Base-by-base conservation (phyloP, 2,329 filamentous ascomycete genomes). In the Penicillium sp. region DNA sequence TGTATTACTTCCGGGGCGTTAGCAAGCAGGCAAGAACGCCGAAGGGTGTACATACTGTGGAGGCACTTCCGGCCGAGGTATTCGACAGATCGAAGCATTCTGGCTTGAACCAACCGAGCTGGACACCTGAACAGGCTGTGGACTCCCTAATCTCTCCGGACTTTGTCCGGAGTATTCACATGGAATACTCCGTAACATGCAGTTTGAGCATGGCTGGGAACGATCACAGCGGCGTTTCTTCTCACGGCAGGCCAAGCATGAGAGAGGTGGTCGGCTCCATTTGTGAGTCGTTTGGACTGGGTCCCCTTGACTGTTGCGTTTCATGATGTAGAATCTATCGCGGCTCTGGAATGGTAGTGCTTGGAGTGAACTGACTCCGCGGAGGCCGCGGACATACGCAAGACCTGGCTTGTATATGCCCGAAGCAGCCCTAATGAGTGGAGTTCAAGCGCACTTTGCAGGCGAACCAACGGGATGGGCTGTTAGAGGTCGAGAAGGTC, bases 211-310 rank as follows among this genome's bases (percentile, higher is more conserved):
- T 15, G 55, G 55, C 15, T 50, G 46, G 10, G 16, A 19, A 13
- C 52, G 47, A 35, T 57, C 46, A 28, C 54, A 57, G 7, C 54
- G 47, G 9, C 49, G 43, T 31, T 57, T 56, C 36, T 54, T 53
- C 13, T 47, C 42, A 7, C 54, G 47, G 32, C 55, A 57, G 9
- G 41, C 33, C 4, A 16, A 27, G 21, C 54, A 58, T 4, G 51
- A 52, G 17, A 51, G 14, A 2, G 48, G 35, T 8, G 48, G 46
- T 18, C 43, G 35, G 10, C 35, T 41, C 49, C 47, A 48, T 23
- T 33, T 16, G 13, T 38, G 32, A 7, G 39, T 34, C 63, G 67
- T 79, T 58, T 43, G 69, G 66, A 54, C 39, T 3, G 43, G 38
- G 13, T 40, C 27, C 6, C 48, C 41, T 13, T 29, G 10, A 5